These are phyloP conservation scores for Epichloe uncinata DNA, from an alignment of 2,329 filamentous ascomycete genomes.

Conservation along the genomic window DNA sequence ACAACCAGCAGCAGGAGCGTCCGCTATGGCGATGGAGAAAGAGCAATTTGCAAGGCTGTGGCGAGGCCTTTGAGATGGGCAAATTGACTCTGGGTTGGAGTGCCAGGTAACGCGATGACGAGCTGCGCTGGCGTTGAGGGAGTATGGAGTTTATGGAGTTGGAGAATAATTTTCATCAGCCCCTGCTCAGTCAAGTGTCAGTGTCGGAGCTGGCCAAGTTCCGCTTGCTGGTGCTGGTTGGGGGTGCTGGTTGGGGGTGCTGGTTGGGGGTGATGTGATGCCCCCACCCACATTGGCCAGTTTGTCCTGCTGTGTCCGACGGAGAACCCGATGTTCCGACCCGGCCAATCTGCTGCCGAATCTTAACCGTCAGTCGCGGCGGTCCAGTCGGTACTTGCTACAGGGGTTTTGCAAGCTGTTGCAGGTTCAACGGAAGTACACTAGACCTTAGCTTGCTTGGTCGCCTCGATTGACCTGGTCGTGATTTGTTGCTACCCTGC, in stretches of 20 bases:
- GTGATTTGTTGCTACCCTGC: too few relatives aligned
- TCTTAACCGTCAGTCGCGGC: not conserved
- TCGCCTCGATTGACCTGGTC: too few relatives aligned
- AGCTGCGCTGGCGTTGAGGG: constrained; percentile 14
- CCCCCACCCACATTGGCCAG: not conserved
- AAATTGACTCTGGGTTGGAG: constrained; percentile 13
- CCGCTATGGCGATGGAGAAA: constrained; percentile 2
- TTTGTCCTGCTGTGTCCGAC: not conserved
- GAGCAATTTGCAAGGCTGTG: constrained; percentile 11
- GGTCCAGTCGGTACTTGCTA: too few relatives aligned
- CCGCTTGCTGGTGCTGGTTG: not conserved
- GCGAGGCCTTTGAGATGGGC: constrained; percentile 10
- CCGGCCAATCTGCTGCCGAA: not conserved
- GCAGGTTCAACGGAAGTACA: too few relatives aligned
- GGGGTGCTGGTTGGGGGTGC: not conserved
- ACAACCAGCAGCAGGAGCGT: constrained; percentile 1
- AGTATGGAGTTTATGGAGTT: constrained; percentile 5
- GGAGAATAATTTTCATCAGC: constrained; percentile 24
- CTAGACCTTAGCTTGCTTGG: too few relatives aligned
- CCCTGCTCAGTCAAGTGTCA: not conserved
- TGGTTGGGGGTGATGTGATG: not conserved
- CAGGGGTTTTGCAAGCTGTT: too few relatives aligned
- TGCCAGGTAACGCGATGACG: constrained; percentile 20
- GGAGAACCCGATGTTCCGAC: not conserved
- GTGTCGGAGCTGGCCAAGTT: not conserved